These are phyloP conservation scores for Fusarium algeriense DNA, from an alignment of 2,329 filamentous ascomycete genomes.

Conservation along the genomic window DNA sequence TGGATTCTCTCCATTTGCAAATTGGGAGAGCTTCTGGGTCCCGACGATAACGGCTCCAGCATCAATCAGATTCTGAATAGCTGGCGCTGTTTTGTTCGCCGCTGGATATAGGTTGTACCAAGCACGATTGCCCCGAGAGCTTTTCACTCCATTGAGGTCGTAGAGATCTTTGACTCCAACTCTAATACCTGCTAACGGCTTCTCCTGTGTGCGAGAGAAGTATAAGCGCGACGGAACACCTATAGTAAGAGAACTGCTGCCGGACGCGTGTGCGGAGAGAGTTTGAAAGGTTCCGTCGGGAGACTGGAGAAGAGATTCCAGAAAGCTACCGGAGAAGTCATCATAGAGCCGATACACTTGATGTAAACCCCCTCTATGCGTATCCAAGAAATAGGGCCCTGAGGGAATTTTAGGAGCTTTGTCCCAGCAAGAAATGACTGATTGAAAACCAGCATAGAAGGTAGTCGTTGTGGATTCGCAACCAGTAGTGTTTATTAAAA, in stretches of 20 bases:
- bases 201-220: background rate
- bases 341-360: background rate
- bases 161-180: conserved; percentile 32
- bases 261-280: background rate
- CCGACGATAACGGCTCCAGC: conserved; percentile 28
- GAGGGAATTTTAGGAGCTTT: background rate
- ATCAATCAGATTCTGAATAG: conserved; percentile 17
- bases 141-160: conserved; percentile 26
- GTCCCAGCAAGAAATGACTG: background rate
- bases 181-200: conserved; percentile 7
- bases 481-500: rapidly evolving
- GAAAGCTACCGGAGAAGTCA: background rate
- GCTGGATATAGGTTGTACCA: conserved; percentile 6
- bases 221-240: conserved; percentile 18
- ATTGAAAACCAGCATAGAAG: background rate
- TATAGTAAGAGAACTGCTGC: background rate
- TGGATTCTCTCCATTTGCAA: conserved; percentile 12
- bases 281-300: background rate
- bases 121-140: conserved; percentile 18
- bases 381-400: background rate
- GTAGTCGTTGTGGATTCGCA: background rate
- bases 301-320: background rate
- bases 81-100: background rate
- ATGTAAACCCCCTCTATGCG: rapidly evolving
- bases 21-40: conserved; percentile 28